These are phyloP conservation scores for Populus pruinosa DNA, from an alignment of 345 rosid species.

Conservation along the genomic window DNA sequence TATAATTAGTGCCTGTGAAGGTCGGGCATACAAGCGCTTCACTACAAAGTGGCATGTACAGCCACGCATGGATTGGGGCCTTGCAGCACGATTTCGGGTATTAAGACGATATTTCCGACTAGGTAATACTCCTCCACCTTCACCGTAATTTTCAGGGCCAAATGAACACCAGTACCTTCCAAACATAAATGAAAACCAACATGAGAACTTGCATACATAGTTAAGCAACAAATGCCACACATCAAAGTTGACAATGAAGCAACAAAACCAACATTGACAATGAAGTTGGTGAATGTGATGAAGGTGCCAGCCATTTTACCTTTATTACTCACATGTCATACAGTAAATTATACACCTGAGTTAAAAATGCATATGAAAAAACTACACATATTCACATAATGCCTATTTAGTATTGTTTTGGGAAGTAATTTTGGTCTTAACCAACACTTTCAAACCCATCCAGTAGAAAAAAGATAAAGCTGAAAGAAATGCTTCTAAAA, in stretches of 20 bases:
- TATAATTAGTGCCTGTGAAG: slow-evolving; percentile 68
- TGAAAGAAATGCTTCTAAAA: too few species aligned
- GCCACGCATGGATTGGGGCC: slow-evolving; percentile 98
- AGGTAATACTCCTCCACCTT: slow-evolving; percentile 84
- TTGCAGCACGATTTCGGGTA: slow-evolving; percentile 77
- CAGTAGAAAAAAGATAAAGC: too few species aligned
- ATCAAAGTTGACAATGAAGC: neutral
- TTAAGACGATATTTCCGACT: slow-evolving; percentile 83
- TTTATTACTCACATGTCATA: too few species aligned
- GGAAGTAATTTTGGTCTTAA: too few species aligned
- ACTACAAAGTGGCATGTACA: slow-evolving; percentile 85
- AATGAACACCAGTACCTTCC: slow-evolving; percentile 92
- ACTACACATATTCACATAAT: too few species aligned
- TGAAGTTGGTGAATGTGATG: neutral
- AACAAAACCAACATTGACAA: neutral
- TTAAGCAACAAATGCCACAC: neutral
- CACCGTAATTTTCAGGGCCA: slow-evolving; percentile 97
- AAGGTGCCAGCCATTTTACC: too few species aligned
- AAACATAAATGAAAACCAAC: neutral
- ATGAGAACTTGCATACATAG: neutral
- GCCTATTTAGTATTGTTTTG: too few species aligned
- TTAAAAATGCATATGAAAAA: too few species aligned
- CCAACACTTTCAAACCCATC: too few species aligned
- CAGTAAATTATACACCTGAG: too few species aligned
- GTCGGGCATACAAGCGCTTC: slow-evolving; percentile 74